Base-by-base conservation (phyloP, 139 green algal genomes). In the Diplosphaera chodatii region DNA sequence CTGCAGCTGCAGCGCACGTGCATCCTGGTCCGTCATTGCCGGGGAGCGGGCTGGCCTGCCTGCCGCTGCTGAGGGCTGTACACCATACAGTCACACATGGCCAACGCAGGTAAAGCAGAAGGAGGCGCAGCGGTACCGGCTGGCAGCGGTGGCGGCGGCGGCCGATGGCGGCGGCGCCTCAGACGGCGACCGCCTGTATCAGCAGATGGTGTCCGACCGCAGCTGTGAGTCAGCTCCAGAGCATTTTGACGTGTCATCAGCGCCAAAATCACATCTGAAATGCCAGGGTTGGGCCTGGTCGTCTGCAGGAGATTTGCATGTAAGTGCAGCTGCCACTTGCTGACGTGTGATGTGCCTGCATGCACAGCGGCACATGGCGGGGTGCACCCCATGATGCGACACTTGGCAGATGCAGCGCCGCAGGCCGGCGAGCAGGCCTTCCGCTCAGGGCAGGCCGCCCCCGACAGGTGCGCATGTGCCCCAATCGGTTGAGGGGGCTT, bases 321-420 rank as follows among this genome's bases (percentile, higher is more conserved):
- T n/a, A n/a, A n/a, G 6, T 63, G 22, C 10, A 63, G 55, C 8
- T 63, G 55, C 6, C 8, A 32, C 25, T 33, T 25, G 21, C 21
- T 31, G 28, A 18, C 59, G 8, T 65, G 6, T 20, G 32, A 4
- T 32, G 59, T 33, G 59, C 32, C 3, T 65, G 2, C 59, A 32
- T 65, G 59, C 48, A 18, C 16, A 59, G 48, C 48, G 10, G 13
- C 22, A 59, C 48, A 59, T 32, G 59, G 40, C n/a, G 67, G 74
- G 25, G 74, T 85, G n/a, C 81, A 91, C 67, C 86, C 84, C 69
- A 91, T 89, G 81, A 76, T 90, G 67, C 74, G 83, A 28, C 66
- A 67, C 65, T 16, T 93, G 29, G 69, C 77, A 1, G 77, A 78
- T 18, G 64, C 77, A 23, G 73, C 78, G 15, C 78, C 78, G 4